phyloP scores from a whole-genome alignment of 176 grass and related monocot genomes.

The Aegilops speltoides region DNA sequence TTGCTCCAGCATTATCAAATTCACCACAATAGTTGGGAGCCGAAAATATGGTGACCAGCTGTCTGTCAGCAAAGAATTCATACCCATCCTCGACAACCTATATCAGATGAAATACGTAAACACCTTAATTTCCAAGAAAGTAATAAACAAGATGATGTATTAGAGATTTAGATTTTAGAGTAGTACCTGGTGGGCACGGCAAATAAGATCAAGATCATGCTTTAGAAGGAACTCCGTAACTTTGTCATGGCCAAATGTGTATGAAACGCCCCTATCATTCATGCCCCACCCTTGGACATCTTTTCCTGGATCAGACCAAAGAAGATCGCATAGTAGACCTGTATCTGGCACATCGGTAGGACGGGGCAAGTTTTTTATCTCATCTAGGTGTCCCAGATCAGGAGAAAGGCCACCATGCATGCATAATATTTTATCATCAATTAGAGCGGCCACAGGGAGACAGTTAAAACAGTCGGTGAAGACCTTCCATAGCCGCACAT shows the following conservation, averaged over 20 bases:
- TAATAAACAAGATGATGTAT: neutral
- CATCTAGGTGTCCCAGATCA: slow-evolving; percentile 64
- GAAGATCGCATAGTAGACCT: slow-evolving; percentile 79
- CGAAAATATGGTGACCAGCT: slow-evolving; percentile 91
- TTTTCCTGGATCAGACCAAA: slow-evolving; percentile 92
- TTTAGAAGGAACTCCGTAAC: slow-evolving; percentile 76
- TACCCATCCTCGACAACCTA: slow-evolving; percentile 98
- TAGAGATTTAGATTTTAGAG: neutral
- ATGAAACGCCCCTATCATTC: slow-evolving; percentile 92
- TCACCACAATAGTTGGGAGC: slow-evolving; percentile 95
- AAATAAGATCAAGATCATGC: slow-evolving; percentile 86
- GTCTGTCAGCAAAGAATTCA: slow-evolving; percentile 93
- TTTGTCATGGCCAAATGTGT: slow-evolving; percentile 82
- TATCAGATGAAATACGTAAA: slow-evolving; percentile 33
- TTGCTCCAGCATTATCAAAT: slow-evolving; percentile 94
- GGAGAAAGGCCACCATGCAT: slow-evolving; percentile 96
- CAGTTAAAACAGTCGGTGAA: slow-evolving; percentile 97
- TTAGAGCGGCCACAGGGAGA: slow-evolving; percentile 84
- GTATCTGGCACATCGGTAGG: slow-evolving; percentile 85
- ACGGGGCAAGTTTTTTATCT: slow-evolving; percentile 63
- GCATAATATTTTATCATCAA: slow-evolving; percentile 97
- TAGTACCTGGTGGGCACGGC: slow-evolving; percentile 82
- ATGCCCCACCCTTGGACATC: slow-evolving; percentile 86
- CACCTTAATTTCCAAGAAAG: slow-evolving; percentile 1
- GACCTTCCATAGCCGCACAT: slow-evolving; percentile 85